Conservation (phyloP, 2,329 filamentous ascomycete genomes). For the Sclerotinia subarctica region DNA sequence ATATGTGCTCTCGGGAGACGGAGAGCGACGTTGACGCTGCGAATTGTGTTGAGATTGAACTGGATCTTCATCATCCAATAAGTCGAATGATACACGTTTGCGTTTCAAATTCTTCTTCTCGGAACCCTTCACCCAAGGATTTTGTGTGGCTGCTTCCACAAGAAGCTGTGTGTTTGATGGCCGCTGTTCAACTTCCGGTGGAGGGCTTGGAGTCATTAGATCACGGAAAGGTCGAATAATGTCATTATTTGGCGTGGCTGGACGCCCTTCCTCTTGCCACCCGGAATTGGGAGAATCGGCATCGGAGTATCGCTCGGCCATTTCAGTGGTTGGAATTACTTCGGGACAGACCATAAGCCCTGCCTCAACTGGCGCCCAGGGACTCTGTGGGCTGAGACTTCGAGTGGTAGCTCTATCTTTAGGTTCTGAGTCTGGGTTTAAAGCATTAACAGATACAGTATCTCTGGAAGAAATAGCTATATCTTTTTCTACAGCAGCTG, state of each 20-base stretch:
- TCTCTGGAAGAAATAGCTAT: background rate
- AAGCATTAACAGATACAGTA: no score
- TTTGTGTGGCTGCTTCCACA: conserved; percentile 29
- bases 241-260: conserved; percentile 22
- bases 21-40: conserved; percentile 23
- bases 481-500: background rate
- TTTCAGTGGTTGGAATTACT: background rate
- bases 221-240: conserved; percentile 29
- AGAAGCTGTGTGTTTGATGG: conserved; percentile 30
- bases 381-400: conserved; percentile 17
- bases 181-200: conserved; percentile 11
- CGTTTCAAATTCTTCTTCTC: conserved; percentile 25
- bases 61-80: conserved; percentile 16
- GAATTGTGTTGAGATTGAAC: background rate
- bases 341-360: background rate
- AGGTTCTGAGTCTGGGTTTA: no score
- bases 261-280: conserved; percentile 27
- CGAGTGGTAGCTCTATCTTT: background rate
- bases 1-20: conserved; percentile 26
- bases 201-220: conserved; percentile 27
- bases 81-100: conserved; percentile 37
- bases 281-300: conserved; percentile 5
- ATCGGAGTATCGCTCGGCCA: background rate
- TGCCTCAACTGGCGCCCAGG: conserved; percentile 16
- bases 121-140: conserved; percentile 33